Percentiles rank a stretch among this genome's conserved stretches.
Evolutionary conservation across 306 rosid genomes (phyloP).

Genomic region (Castanospermum australe): DNA sequence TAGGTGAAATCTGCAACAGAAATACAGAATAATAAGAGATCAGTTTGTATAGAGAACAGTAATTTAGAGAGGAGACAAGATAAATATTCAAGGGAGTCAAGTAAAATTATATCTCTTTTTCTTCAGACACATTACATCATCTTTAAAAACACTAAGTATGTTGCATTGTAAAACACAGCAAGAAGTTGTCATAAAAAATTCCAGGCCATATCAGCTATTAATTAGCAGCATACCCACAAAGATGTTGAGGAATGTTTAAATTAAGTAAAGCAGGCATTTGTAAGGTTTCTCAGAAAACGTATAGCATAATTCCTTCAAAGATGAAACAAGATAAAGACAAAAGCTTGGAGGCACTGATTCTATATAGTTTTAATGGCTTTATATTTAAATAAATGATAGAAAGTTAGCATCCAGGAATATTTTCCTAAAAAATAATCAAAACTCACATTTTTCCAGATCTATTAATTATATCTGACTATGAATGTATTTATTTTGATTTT

Average conservation of each 20-base stretch:
- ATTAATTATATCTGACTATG: not conserved
- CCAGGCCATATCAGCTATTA: not conserved
- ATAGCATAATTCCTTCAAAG: not conserved
- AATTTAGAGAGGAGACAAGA: not conserved
- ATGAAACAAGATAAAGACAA: not conserved
- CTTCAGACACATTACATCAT: not conserved
- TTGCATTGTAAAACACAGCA: not conserved
- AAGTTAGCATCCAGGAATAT: not conserved
- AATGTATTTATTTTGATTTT: not conserved
- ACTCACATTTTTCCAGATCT: not conserved
- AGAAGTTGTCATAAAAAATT: not conserved
- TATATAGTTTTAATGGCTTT: not conserved
- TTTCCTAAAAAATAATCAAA: not conserved
- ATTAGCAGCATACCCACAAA: not conserved
- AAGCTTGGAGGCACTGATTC: not conserved
- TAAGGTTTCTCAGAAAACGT: not conserved
- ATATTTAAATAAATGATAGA: not conserved
- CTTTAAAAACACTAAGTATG: not conserved
- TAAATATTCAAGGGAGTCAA: not conserved
- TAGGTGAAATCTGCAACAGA: conserved; percentile 66
- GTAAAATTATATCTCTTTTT: not conserved
- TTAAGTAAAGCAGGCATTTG: not conserved
- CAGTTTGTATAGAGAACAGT: not conserved
- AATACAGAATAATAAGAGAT: conserved; percentile 16
- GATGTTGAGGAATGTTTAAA: not conserved